Evolutionary conservation across 1,284 basidiomycete genomes (phyloP).

Genomic region (Boletus smithii): DNA sequence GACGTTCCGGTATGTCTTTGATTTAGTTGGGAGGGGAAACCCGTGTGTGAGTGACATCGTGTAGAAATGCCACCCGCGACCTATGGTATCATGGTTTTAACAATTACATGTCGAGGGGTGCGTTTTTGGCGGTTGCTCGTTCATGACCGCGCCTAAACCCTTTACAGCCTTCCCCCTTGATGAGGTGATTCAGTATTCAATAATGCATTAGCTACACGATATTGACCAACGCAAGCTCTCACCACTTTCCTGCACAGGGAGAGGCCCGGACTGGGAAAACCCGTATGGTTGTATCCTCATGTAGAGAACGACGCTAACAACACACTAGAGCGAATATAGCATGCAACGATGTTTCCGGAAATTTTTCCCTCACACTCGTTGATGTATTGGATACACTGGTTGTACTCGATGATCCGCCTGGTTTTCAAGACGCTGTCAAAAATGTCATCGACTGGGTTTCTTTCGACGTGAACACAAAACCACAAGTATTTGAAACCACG

Average conservation of each 20-base stretch:
- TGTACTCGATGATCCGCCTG: slow-evolving; percentile 66
- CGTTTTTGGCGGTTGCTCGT: slow-evolving; percentile 22
- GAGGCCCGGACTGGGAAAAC: slow-evolving; percentile 76
- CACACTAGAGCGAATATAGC: slow-evolving; percentile 59
- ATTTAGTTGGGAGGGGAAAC: neutral
- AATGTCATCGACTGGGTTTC: slow-evolving; percentile 75
- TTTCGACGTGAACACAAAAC: slow-evolving; percentile 86
- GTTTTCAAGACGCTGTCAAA: slow-evolving; percentile 74
- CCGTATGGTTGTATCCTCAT: slow-evolving; percentile 50
- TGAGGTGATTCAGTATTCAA: slow-evolving; percentile 48
- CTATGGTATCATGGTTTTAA: slow-evolving; percentile 83
- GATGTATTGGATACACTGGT: slow-evolving; percentile 82
- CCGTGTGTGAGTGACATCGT: slow-evolving; percentile 3
- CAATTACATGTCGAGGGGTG: slow-evolving; percentile 76
- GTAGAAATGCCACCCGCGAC: slow-evolving; percentile 65
- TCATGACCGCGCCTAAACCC: slow-evolving; percentile 5
- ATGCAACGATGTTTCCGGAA: slow-evolving; percentile 82
- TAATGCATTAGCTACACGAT: neutral
- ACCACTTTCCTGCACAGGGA: slow-evolving; percentile 81
- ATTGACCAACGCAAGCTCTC: slow-evolving; percentile 53
- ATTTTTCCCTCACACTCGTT: slow-evolving; percentile 79
- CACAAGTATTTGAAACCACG: slow-evolving; percentile 90
- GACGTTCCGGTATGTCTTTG: slow-evolving; percentile 51
- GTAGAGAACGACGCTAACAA: slow-evolving; percentile 9
- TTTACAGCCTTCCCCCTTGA: slow-evolving; percentile 74